A percentile compares a stretch with the other conserved stretches of the same genome.
Evolutionary conservation across 331 rosid species (phyloP).

Genomic region (Quercus lobata): DNA sequence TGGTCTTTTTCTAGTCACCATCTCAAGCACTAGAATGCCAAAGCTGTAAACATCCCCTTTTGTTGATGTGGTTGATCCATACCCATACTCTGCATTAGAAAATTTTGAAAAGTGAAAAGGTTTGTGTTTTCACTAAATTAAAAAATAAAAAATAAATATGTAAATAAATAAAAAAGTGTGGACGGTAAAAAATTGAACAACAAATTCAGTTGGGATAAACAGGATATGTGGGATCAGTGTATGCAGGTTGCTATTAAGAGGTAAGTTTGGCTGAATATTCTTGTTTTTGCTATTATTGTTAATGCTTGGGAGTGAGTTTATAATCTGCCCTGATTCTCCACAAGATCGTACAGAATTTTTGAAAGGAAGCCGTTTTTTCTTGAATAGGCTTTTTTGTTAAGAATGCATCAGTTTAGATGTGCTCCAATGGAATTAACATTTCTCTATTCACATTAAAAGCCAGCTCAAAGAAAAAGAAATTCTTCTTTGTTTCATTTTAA

Average conservation of each 20-base stretch:
- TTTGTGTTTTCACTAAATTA: background rate
- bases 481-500: background rate
- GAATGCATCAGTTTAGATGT: too few species aligned
- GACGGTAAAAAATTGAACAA: background rate
- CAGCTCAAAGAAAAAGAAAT: background rate
- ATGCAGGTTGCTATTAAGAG: too few species aligned
- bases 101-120: background rate
- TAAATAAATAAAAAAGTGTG: background rate
- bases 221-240: background rate
- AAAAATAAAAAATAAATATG: too few species aligned
- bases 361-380: too few species aligned
- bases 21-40: slow-evolving; percentile 67
- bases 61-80: slow-evolving; percentile 51
- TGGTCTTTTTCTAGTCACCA: slow-evolving; percentile 67
- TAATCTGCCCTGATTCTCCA: background rate
- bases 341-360: background rate
- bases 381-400: too few species aligned
- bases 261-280: too few species aligned
- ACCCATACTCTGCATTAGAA: slow-evolving; percentile 55
- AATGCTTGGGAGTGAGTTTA: background rate
- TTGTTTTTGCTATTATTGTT: too few species aligned
- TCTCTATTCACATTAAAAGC: too few species aligned
- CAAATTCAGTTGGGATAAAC: background rate
- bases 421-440: background rate
- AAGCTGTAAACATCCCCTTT: slow-evolving; percentile 84